Percentiles rank a stretch among this genome's conserved stretches.
phyloP scores from a whole-genome alignment of 441 rosid genomes.

The Corymbia citriodora region DNA sequence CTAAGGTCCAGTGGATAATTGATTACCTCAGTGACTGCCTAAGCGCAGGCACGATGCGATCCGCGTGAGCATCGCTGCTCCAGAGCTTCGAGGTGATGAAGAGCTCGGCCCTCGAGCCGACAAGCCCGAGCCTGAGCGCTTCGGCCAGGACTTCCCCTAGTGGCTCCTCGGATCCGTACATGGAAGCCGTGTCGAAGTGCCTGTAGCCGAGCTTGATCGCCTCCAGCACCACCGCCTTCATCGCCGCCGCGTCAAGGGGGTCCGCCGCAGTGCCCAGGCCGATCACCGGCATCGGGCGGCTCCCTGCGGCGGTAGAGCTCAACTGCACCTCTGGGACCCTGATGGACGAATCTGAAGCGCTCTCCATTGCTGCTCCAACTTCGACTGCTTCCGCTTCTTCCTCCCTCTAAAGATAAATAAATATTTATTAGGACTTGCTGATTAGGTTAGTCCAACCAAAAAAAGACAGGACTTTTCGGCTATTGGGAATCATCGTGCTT shows the following conservation, averaged over 20 bases:
- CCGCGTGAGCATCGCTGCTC: constrained; percentile 1
- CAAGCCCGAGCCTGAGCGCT: constrained; percentile 1
- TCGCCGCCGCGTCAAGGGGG: not conserved
- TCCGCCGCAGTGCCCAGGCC: constrained; percentile 1
- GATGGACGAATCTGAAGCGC: not conserved
- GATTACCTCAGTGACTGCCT: constrained; percentile 1
- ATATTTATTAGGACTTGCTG: not conserved
- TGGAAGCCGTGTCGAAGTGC: constrained; percentile 9
- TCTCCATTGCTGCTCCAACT: not conserved
- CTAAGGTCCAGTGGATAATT: not conserved
- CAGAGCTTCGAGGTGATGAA: constrained; percentile 11
- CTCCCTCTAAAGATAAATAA: not conserved
- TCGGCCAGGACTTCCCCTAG: constrained; percentile 6
- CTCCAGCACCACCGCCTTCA: not conserved
- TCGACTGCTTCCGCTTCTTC: not conserved
- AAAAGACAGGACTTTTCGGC: not conserved
- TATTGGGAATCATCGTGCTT: not conserved
- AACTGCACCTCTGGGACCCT: not conserved
- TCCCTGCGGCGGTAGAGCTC: not conserved
- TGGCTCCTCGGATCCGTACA: constrained; percentile 8
- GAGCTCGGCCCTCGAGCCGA: constrained; percentile 2
- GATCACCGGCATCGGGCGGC: not conserved
- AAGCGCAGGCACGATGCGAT: not conserved
- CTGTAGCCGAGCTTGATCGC: constrained; percentile 5
- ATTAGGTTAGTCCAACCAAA: not conserved